phyloP scores from a whole-genome alignment of 2,329 filamentous ascomycete species.

The Arthrobotrys entomopaga region DNA sequence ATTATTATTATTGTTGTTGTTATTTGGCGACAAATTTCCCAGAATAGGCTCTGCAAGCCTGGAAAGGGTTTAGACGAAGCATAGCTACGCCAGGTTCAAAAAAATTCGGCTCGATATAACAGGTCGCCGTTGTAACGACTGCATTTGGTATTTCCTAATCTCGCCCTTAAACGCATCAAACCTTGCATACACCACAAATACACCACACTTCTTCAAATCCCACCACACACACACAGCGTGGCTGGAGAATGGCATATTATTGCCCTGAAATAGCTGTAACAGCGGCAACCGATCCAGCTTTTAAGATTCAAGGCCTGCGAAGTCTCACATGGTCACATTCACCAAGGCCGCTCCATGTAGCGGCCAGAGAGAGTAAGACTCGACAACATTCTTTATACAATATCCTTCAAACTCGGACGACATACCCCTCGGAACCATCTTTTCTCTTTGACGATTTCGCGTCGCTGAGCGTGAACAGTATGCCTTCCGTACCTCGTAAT shows the following conservation, averaged over 20 bases:
- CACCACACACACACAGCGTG: constrained; percentile 32
- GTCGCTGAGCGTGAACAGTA: constrained; percentile 35
- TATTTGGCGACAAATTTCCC: background rate
- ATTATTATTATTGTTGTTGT: background rate
- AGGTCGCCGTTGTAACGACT: constrained; percentile 54
- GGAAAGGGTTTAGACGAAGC: constrained; percentile 38
- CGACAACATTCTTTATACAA: constrained; percentile 53
- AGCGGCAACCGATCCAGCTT: constrained; percentile 54
- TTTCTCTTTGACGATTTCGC: constrained; percentile 53
- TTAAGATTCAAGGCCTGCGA: constrained; percentile 54
- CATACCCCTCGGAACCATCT: constrained; percentile 36
- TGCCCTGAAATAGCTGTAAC: constrained; percentile 55
- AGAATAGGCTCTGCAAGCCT: constrained; percentile 31
- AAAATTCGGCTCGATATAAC: constrained; percentile 44
- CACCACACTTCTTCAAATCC: constrained; percentile 30
- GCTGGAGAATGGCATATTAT: constrained; percentile 55
- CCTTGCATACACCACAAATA: constrained; percentile 53
- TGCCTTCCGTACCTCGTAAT: constrained; percentile 49
- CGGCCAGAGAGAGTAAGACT: constrained; percentile 46
- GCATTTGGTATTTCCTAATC: constrained; percentile 54
- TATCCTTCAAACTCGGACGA: constrained; percentile 52
- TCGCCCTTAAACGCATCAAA: constrained; percentile 43
- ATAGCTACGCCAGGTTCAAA: constrained; percentile 29
- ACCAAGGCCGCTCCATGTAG: constrained; percentile 49
- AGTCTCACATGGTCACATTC: constrained; percentile 56